Percentiles rank a stretch among this genome's conserved stretches.
Conservation (phyloP, 768 basidiomycete genomes). For the Mycena albidolilacea region DNA sequence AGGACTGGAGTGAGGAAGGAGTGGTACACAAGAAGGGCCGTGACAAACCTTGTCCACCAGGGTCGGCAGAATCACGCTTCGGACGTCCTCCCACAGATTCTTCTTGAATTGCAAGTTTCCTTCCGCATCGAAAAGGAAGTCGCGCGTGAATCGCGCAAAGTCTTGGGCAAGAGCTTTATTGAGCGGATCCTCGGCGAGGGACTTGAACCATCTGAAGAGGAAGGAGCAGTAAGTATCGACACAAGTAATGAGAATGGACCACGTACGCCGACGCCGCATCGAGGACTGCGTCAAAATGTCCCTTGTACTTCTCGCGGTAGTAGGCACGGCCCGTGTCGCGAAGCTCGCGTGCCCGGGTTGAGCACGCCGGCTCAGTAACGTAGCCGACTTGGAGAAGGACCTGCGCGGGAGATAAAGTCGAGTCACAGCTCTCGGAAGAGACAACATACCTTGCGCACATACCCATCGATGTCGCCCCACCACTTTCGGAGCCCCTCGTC, state of each 20-base stretch:
- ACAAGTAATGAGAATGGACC: too few species aligned
- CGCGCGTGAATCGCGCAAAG: conserved; percentile 84
- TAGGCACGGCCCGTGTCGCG: conserved; percentile 81
- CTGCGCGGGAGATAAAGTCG: conserved; percentile 46
- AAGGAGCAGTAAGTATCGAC: not conserved
- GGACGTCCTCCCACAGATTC: conserved; percentile 90
- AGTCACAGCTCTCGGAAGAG: not conserved
- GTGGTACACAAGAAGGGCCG: not conserved
- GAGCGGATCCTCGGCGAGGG: conserved; percentile 86
- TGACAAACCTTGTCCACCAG: conserved; percentile 79
- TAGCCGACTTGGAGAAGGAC: conserved; percentile 87
- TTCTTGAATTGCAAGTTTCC: conserved; percentile 92
- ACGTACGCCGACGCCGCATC: conserved; percentile 59
- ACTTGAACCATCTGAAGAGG: conserved; percentile 79
- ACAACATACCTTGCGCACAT: conserved; percentile 71
- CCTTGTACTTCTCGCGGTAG: conserved; percentile 77
- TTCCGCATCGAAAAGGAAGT: conserved; percentile 86
- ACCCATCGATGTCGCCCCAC: conserved; percentile 76
- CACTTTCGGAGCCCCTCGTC: conserved; percentile 84
- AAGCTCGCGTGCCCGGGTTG: conserved; percentile 73
- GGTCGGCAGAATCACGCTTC: conserved; percentile 84
- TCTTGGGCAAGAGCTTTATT: conserved; percentile 89
- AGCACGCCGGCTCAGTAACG: conserved; percentile 85
- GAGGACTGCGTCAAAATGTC: conserved; percentile 87
- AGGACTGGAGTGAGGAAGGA: not conserved